Evolutionary conservation across 192 early-diverging fungal species (phyloP), one percentile per base, ranked within the genome.

Genomic region (Thamnidium elegans): DNA sequence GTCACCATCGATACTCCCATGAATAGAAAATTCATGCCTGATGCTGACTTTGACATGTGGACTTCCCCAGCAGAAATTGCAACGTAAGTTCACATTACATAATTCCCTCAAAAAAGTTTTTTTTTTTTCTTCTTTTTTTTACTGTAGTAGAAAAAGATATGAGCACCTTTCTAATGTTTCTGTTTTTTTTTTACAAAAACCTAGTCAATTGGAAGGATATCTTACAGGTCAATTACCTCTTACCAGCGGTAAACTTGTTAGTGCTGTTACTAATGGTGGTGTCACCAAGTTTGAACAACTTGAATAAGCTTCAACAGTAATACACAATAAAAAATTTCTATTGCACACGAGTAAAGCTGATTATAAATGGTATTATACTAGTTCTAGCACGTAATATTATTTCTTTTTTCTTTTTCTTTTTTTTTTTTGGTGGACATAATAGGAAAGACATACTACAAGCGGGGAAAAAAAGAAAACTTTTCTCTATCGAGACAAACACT

Each of bases 1-100:
- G 75, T 86, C 0, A 94, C 87, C 1, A 77, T 99, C 45, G 96
- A 99, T 64, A 99, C 96, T 0, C 89, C 92, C 14, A 88, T 81
- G 75, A 97, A 97, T 83, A 84, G 96, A 58, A 84, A 89, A 60
- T 88, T 76, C 59, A 95, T 93, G 88, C 87, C 92, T 9, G 68
- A 79, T 56, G 92, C 94, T 14, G 94, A 97, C 71, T 81, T 84
- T 50, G 83, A 86, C 11, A 80, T 82, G 7, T 96, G 93, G 93
- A 97, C 94, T 15, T 91, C 94, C 9, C 81, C 93, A 21, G 75
- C 72, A 32, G 80, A 75, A 15, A 78, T 97, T 55, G 86, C 92
- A 13, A 68, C 82, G 78, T 87, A 86, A 69, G 62, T 62, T 2
- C 42, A 3, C 1, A n/a, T 20, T 6, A n/a, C 13, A 50, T 17